Percentiles rank a stretch among this genome's conserved stretches.
These are phyloP conservation scores for Xylaria sp. DNA, from an alignment of 2,329 filamentous ascomycete genomes.

Conservation along the genomic window DNA sequence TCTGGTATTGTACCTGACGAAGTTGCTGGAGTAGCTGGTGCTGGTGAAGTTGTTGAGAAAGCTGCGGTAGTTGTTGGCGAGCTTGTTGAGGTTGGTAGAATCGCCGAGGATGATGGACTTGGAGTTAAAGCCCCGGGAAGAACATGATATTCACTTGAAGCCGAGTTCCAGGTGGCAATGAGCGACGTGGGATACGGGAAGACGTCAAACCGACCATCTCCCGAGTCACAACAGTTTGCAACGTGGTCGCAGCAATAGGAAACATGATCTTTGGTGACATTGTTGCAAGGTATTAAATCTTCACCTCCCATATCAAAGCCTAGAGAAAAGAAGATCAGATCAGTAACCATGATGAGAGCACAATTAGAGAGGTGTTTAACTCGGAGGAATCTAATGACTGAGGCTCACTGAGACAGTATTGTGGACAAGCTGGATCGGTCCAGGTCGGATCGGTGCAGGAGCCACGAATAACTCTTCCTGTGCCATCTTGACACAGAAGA, in stretches of 20 bases:
- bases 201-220: slow-evolving; percentile 13
- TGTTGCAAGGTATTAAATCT: slow-evolving; percentile 21
- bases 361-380: background rate
- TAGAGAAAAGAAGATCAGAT: background rate
- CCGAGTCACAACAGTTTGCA: slow-evolving; percentile 16
- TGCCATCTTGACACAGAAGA: slow-evolving; percentile 5
- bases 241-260: slow-evolving; percentile 16
- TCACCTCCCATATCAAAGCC: slow-evolving; percentile 2
- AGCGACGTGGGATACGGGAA: slow-evolving; percentile 8
- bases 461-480: slow-evolving; percentile 13
- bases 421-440: slow-evolving; percentile 12
- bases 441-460: slow-evolving; percentile 16
- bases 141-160: background rate
- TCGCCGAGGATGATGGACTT: background rate
- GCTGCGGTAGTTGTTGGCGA: background rate
- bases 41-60: background rate
- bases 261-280: slow-evolving; percentile 13
- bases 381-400: background rate
- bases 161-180: slow-evolving; percentile 16
- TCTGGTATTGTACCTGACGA: background rate
- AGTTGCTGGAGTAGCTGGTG: background rate
- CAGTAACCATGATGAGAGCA: background rate
- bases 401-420: slow-evolving; percentile 19
- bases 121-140: background rate
- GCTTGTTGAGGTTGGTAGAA: background rate